phyloP scores from a whole-genome alignment of 805 yeast species.

The Yarrowia divulgata region DNA sequence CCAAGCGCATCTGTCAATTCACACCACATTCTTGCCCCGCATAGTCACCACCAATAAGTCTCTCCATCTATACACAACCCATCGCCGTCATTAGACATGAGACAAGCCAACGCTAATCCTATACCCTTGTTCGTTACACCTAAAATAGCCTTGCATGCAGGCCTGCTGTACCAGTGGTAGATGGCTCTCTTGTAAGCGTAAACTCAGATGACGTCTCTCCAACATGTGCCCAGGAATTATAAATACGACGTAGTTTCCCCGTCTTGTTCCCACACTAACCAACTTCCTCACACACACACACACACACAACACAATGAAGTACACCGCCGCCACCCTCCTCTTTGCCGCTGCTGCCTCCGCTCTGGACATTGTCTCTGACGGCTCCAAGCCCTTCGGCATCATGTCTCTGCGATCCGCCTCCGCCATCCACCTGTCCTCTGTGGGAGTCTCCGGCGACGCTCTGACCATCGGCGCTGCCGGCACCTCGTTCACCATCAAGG shows the following conservation, averaged over 20 bases:
- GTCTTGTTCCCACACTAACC: no score
- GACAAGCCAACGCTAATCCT: neutral
- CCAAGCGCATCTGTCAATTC: no score
- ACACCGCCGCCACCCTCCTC: constrained; percentile 20
- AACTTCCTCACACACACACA: neutral
- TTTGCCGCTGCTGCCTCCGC: constrained; percentile 21
- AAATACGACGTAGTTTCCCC: no score
- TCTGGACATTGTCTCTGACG: constrained; percentile 16
- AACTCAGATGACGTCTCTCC: no score
- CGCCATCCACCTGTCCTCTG: constrained; percentile 9
- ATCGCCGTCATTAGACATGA: no score
- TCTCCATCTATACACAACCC: no score
- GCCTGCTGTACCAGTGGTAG: neutral
- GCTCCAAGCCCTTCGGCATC: constrained; percentile 37
- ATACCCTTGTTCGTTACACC: constrained; percentile 8
- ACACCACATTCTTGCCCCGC: no score
- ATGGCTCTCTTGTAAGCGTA: no score
- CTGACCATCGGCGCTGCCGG: neutral
- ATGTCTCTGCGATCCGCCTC: constrained; percentile 38
- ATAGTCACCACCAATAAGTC: no score
- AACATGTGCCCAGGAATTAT: no score
- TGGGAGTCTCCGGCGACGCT: neutral
- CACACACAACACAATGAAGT: constrained; percentile 21
- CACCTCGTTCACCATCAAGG: constrained; percentile 24
- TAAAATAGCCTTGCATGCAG: constrained; percentile 20